Percentiles rank a stretch among this genome's conserved stretches.
phyloP scores from a whole-genome alignment of 441 rosid species.

The Erysimum cheiri region DNA sequence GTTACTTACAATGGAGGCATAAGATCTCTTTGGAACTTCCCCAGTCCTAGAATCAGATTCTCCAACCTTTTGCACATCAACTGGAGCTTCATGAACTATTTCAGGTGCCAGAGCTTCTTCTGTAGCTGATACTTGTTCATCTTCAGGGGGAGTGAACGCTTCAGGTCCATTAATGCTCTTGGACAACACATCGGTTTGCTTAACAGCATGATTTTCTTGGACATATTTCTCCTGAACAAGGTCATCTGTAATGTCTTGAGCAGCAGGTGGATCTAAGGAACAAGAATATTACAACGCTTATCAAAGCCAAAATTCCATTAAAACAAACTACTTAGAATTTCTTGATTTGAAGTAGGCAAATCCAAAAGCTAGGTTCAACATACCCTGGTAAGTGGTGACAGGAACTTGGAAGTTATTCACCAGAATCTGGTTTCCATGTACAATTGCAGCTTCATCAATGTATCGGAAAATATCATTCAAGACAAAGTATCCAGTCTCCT shows the following conservation, averaged over 20 bases:
- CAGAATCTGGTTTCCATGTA: constrained; percentile 37
- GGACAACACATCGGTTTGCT: constrained; percentile 48
- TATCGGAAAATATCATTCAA: constrained; percentile 87
- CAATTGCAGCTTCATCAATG: constrained; percentile 55
- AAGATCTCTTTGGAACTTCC: constrained; percentile 81
- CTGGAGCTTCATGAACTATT: constrained; percentile 65
- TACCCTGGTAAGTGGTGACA: constrained; percentile 58
- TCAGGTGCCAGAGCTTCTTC: constrained; percentile 66
- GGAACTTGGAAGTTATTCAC: constrained; percentile 50
- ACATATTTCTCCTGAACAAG: constrained; percentile 42
- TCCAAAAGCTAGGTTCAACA: constrained; percentile 29
- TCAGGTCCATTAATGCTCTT: constrained; percentile 56
- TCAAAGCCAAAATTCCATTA: background rate
- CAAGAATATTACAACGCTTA: background rate
- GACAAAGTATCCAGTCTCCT: constrained; percentile 86
- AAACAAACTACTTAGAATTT: background rate
- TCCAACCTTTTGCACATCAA: constrained; percentile 47
- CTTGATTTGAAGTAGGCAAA: background rate
- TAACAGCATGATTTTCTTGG: constrained; percentile 55
- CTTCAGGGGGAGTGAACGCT: constrained; percentile 58
- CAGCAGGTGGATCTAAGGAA: constrained; percentile 50
- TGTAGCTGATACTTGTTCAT: constrained; percentile 56
- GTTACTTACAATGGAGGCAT: constrained; percentile 47
- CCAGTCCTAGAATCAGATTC: constrained; percentile 62
- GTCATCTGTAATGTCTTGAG: constrained; percentile 31